Evolutionary conservation across 441 rosid genomes (phyloP).

Genomic region (Sinapis alba): DNA sequence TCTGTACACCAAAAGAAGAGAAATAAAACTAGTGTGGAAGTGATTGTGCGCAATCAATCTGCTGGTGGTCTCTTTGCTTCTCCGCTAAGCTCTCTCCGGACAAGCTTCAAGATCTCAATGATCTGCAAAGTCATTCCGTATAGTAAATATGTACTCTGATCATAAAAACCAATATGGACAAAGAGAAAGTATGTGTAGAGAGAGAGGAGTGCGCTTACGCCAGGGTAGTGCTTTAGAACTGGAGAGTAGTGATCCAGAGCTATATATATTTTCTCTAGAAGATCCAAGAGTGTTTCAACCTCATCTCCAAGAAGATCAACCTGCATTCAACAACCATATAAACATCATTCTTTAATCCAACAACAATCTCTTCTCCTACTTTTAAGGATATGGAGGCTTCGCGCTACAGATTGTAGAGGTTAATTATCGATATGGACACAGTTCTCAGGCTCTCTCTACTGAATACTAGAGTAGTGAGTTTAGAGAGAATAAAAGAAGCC

Average conservation of each 20-base stretch:
- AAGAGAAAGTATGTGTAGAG: background rate
- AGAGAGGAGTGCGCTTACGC: conserved; percentile 55
- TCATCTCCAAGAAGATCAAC: conserved; percentile 96
- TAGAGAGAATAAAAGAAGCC: background rate
- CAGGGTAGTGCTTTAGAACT: conserved; percentile 83
- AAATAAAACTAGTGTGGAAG: conserved; percentile 24
- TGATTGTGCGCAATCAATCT: conserved; percentile 33
- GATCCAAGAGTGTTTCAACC: conserved; percentile 74
- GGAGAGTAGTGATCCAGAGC: conserved; percentile 97
- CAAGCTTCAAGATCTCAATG: conserved; percentile 83
- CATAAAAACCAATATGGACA: conserved; percentile 8
- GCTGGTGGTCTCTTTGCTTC: conserved; percentile 48
- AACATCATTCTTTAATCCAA: background rate
- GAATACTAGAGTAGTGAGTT: background rate
- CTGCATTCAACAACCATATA: conserved; percentile 45
- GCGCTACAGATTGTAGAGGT: background rate
- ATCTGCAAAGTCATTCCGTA: conserved; percentile 50
- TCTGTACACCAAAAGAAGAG: conserved; percentile 28
- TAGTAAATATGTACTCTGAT: background rate
- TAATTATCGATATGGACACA: background rate
- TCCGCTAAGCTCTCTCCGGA: conserved; percentile 80
- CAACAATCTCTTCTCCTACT: background rate
- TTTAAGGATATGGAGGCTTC: background rate
- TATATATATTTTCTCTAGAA: conserved; percentile 92
- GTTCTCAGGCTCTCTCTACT: background rate